Evolutionary conservation across 345 rosid species (phyloP).

Genomic region (Syzygium aromaticum): DNA sequence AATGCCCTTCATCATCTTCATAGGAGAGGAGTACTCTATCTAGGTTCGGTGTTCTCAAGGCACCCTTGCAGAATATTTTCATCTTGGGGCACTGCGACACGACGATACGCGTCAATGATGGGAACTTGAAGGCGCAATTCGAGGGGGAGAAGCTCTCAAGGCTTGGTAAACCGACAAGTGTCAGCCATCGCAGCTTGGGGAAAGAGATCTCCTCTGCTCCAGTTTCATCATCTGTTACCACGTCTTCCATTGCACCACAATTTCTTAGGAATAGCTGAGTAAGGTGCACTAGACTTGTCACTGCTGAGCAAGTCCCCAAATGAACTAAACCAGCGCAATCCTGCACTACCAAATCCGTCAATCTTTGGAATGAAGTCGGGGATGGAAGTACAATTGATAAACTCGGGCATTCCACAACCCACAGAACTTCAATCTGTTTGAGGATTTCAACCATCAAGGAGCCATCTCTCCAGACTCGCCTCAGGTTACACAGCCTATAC

Average conservation of each 20-base stretch:
- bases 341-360: accelerated
- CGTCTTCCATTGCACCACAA: background rate
- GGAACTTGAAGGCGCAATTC: accelerated
- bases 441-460: background rate
- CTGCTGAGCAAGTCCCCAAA: background rate
- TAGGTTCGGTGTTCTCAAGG: background rate
- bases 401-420: accelerated
- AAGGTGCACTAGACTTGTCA: background rate
- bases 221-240: background rate
- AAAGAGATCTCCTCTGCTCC: background rate
- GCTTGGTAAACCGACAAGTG: background rate
- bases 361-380: background rate
- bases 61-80: background rate
- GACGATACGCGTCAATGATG: accelerated
- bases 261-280: accelerated
- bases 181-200: accelerated
- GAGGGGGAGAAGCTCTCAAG: background rate
- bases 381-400: background rate
- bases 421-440: accelerated
- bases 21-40: background rate
- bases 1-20: accelerated
- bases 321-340: background rate
- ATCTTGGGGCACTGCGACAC: background rate
- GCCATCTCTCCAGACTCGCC: background rate
- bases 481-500: accelerated